Evolutionary conservation across 495 filamentous ascomycete species (phyloP).

Genomic region (Xanthoparmelia taractica): DNA sequence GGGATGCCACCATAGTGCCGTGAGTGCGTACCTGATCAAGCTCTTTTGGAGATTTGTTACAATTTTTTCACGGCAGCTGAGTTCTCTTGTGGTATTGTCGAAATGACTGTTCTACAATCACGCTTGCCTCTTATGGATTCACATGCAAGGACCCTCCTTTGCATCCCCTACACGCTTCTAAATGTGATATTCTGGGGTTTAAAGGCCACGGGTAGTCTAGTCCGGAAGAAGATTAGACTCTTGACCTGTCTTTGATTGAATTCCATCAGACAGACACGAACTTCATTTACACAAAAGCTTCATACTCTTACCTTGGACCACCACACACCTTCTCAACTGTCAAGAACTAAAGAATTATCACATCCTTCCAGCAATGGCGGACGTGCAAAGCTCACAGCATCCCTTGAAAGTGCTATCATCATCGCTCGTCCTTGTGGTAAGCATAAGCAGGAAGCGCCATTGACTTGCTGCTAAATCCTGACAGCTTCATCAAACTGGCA

Average conservation of each 20-base stretch:
- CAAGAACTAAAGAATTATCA: neutral
- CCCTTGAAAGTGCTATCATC: constrained; percentile 38
- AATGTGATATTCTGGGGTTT: neutral
- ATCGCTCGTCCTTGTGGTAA: constrained; percentile 42
- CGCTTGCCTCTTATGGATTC: neutral
- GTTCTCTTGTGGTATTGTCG: neutral
- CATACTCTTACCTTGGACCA: too few species aligned
- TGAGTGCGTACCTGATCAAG: too few species aligned
- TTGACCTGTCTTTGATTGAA: neutral
- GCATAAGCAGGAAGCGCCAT: neutral
- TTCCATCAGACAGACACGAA: neutral
- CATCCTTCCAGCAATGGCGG: constrained; percentile 27
- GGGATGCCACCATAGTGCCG: too few species aligned
- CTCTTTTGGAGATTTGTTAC: too few species aligned
- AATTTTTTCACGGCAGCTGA: too few species aligned
- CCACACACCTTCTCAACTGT: neutral
- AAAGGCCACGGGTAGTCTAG: neutral
- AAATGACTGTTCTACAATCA: neutral
- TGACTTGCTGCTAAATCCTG: neutral
- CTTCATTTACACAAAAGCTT: too few species aligned
- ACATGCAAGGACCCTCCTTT: neutral
- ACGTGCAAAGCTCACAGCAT: constrained; percentile 34
- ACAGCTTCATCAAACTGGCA: constrained; percentile 44
- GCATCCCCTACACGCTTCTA: neutral
- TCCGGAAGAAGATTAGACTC: neutral